Evolutionary conservation across 2,329 filamentous ascomycete species (phyloP).

Genomic region (Colletotrichum nymphaeae): DNA sequence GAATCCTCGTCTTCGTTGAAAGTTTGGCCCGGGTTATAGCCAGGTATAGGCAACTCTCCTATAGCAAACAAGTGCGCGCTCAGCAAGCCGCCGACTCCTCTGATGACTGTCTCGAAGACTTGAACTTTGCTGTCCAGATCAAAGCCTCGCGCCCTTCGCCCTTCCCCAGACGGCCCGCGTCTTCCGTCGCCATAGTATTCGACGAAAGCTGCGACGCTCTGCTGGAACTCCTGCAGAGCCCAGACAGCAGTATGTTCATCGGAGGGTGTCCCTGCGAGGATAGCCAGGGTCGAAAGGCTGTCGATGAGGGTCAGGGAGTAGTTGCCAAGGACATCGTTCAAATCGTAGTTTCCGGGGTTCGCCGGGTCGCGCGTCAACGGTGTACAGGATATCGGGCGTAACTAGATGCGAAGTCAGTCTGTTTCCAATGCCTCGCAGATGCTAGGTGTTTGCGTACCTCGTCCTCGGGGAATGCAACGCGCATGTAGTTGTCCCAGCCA

Average conservation of each 20-base stretch:
- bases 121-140: conserved; percentile 98
- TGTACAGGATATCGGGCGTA: conserved; percentile 86
- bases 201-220: conserved; percentile 81
- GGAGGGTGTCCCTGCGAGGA: conserved; percentile 81
- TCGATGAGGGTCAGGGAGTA: conserved; percentile 97
- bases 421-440: not conserved
- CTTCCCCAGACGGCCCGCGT: conserved; percentile 73
- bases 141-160: conserved; percentile 82
- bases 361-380: conserved; percentile 86
- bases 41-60: conserved; percentile 87
- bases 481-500: conserved; percentile 95
- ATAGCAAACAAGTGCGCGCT: conserved; percentile 95
- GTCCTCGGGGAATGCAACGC: conserved; percentile 93
- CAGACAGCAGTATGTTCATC: conserved; percentile 66
- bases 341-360: conserved; percentile 82
- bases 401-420: conserved; percentile 53
- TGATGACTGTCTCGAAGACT: conserved; percentile 97
- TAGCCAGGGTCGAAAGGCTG: conserved; percentile 92
- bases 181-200: conserved; percentile 89
- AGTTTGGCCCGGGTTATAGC: conserved; percentile 70
- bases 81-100: conserved; percentile 88
- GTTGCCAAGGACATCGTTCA: conserved; percentile 97
- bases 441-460: conserved; percentile 65
- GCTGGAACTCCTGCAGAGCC: conserved; percentile 80
- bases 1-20: conserved; percentile 40